Percentiles rank a stretch among this genome's conserved stretches.
These are phyloP conservation scores for Lachancea lanzarotensis DNA, from an alignment of 805 yeast genomes.

Conservation along the genomic window DNA sequence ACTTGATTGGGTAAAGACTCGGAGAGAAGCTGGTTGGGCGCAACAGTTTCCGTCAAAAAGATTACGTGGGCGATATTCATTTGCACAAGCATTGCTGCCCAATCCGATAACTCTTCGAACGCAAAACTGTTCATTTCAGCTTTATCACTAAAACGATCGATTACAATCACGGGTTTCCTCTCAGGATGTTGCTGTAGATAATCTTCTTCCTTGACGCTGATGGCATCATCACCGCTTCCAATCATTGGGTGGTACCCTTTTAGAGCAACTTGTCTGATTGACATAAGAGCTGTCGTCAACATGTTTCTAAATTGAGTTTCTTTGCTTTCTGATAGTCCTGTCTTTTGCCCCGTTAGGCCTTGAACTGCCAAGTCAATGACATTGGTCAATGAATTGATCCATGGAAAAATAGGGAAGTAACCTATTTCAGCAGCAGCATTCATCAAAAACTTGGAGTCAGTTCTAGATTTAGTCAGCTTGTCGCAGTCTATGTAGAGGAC, in stretches of 20 bases:
- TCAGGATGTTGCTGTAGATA: slow-evolving; percentile 81
- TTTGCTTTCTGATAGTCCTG: slow-evolving; percentile 77
- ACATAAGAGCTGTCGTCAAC: slow-evolving; percentile 62
- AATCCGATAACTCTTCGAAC: slow-evolving; percentile 71
- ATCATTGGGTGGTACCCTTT: slow-evolving; percentile 36
- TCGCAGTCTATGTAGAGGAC: slow-evolving; percentile 77
- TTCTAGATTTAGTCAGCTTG: slow-evolving; percentile 60
- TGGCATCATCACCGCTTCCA: slow-evolving; percentile 28
- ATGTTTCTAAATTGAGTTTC: slow-evolving; percentile 79
- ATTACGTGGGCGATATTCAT: slow-evolving; percentile 86
- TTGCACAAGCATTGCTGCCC: slow-evolving; percentile 76
- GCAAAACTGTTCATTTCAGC: slow-evolving; percentile 58
- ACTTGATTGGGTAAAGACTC: slow-evolving; percentile 82
- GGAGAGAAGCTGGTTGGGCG: slow-evolving; percentile 60
- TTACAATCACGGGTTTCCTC: slow-evolving; percentile 76
- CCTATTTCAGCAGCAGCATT: slow-evolving; percentile 74
- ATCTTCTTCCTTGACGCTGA: slow-evolving; percentile 62
- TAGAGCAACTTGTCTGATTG: slow-evolving; percentile 61
- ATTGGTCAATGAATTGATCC: slow-evolving; percentile 75
- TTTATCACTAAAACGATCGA: slow-evolving; percentile 62
- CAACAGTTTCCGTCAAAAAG: slow-evolving; percentile 78
- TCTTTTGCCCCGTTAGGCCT: slow-evolving; percentile 89
- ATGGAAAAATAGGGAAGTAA: slow-evolving; percentile 88
- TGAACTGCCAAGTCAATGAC: slow-evolving; percentile 81
- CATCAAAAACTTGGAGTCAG: slow-evolving; percentile 61